Evolutionary conservation across 129 eudicot species (phyloP), one percentile per base, ranked within the genome.

Genomic region (Gnaphalium uliginosum): DNA sequence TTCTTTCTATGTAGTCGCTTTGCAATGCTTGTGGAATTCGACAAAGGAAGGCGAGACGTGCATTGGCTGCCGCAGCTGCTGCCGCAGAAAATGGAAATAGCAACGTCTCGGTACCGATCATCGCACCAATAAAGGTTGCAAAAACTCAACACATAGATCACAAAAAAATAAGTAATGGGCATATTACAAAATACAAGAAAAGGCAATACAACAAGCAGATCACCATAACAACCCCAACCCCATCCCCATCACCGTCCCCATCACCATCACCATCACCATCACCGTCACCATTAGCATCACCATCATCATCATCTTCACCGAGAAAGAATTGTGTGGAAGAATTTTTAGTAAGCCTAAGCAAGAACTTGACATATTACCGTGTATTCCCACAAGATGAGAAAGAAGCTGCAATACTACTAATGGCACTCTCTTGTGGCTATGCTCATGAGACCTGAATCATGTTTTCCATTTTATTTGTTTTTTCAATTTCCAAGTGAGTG

Each of bases 21-120:
- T 87, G 91, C 81, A 87, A 87, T 56, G 91, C 91, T 0, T 87
- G 91, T 24, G 91, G 91, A 46, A 87, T 87, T 69, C 85, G 91
- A 59, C 88, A 77, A 82, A 81, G 91, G 75, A 87, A 87, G 69
- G 91, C 91, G 17, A 87, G 88, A 78, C 64, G 86, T 74, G 90
- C 90, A 37, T 30, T 77, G 79, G 85, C 86, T 5, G 84, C 79
- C 1, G 81, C 76, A 1, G 84, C 79, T 5, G 81, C 76, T 25
- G 78, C 75, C 5, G 76, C 72, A 6, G 64, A 59, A 37, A 80
- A 66, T 51, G 73, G 62, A 3, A 41, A 79, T 54, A 8, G 4
- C 15, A 62, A 23, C 74, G 29, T 66, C 24, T 17, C 27, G 9
- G 26, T 6, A 73, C 22, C 69, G 9, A 33, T 79, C 63, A 57